Evolutionary conservation across 768 basidiomycete genomes (phyloP), one percentile per base, ranked within the genome.

Genomic region (Amanita fuliginea): DNA sequence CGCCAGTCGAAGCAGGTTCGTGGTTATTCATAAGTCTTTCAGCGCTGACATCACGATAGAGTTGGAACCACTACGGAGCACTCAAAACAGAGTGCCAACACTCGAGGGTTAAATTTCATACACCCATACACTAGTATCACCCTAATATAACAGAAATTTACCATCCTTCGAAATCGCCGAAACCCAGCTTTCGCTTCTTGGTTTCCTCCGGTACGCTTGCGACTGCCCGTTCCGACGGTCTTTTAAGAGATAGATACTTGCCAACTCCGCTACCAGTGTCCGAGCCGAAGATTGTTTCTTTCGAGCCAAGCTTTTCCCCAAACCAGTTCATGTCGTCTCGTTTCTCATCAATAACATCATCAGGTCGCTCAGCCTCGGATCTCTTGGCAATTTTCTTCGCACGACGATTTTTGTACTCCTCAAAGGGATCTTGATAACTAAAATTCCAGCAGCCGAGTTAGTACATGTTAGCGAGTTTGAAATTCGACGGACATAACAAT

Each of bases 361-460:
- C 32, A 10, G 36, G 16, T 63, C 71, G 54, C 22, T 52, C 67
- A 1, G 72, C 67, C 50, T 74, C 70, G 1, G 69, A 68, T 51
- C 67, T 67, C 53, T 71, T 78, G 41, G 85, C 81, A 8, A 89
- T 74, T 56, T 86, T 87, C 59, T 86, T 92, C 30, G 78, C 77
- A 6, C 91, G 76, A 11, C 91, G 82, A 19, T 71, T 74, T 61
- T 94, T 91, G 66, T 96, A 97, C 34, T 86, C 85, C 47, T 95
- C 87, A 59, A 96, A 98, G 0, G 96, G 96, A 64, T 99, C 94
- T 68, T 92, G 86, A 59, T 90, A 85, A 47, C 89, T 92, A 59
- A 30, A 55, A 37, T 55, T 35, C 24, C 19, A 33, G n/a, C 21
- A 9, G 5, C 9, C 21, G 2, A 32, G 5, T 52, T 11, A 51